Evolutionary conservation across 2,329 filamentous ascomycete species (phyloP).

Genomic region (Fusarium lyarnte): DNA sequence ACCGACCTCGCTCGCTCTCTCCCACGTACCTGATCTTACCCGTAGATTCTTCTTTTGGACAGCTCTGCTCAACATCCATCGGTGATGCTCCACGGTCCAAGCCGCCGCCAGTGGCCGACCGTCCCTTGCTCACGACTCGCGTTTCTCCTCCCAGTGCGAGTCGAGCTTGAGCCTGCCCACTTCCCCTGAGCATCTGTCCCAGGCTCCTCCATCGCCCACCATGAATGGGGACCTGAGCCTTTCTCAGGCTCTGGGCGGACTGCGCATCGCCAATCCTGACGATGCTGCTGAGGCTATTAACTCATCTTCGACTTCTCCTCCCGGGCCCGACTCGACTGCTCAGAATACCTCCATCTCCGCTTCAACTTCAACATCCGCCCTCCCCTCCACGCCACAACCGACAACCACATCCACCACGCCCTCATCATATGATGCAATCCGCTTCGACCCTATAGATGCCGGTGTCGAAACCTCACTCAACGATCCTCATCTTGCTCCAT

Average conservation of each 20-base stretch:
- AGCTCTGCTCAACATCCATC: slow-evolving; percentile 34
- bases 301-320: slow-evolving; percentile 38
- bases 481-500: slow-evolving; percentile 35
- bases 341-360: slow-evolving; percentile 25
- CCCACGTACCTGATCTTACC: background rate
- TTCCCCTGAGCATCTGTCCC: slow-evolving; percentile 39
- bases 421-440: slow-evolving; percentile 37
- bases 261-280: slow-evolving; percentile 97
- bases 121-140: slow-evolving; percentile 40
- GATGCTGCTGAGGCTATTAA: slow-evolving; percentile 62
- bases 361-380: slow-evolving; percentile 26
- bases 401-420: slow-evolving; percentile 29
- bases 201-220: slow-evolving; percentile 48
- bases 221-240: slow-evolving; percentile 96
- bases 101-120: slow-evolving; percentile 38
- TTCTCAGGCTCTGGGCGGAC: slow-evolving; percentile 88
- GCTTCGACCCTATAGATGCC: slow-evolving; percentile 39
- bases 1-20: background rate
- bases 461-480: slow-evolving; percentile 32
- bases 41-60: slow-evolving; percentile 15
- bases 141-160: slow-evolving; percentile 33
- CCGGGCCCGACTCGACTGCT: slow-evolving; percentile 23
- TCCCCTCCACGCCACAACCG: slow-evolving; percentile 29
- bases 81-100: slow-evolving; percentile 43
- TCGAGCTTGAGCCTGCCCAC: slow-evolving; percentile 32